phyloP scores from a whole-genome alignment of 1,284 basidiomycete genomes.

The Papiliotrema laurentii region DNA sequence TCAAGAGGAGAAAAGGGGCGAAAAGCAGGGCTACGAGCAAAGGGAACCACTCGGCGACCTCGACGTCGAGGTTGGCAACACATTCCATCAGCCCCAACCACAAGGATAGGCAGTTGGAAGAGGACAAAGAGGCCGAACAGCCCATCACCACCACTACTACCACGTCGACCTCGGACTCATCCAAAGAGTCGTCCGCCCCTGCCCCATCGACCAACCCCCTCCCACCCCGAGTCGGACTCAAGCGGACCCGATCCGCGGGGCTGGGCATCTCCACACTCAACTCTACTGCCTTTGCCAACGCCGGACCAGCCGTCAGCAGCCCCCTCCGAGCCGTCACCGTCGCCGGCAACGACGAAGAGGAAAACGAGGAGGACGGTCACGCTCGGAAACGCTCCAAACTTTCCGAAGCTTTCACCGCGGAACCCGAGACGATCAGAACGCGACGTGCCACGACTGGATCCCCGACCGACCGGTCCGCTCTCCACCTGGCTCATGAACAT shows the following conservation, averaged over 20 bases:
- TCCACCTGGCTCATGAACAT: neutral
- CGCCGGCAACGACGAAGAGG: no score
- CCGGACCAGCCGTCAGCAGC: constrained; percentile 7
- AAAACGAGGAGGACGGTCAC: constrained; percentile 7
- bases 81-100: constrained; percentile 16
- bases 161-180: no score
- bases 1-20: constrained; percentile 11
- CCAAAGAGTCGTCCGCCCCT: constrained; percentile 7
- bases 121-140: constrained; percentile 9
- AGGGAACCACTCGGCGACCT: neutral
- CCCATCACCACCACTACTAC: no score
- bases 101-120: constrained; percentile 3
- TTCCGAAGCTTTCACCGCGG: no score
- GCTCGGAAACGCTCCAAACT: neutral
- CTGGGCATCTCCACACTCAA: constrained; percentile 9
- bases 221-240: constrained; percentile 12
- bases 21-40: neutral
- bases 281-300: constrained; percentile 7
- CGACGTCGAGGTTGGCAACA: no score
- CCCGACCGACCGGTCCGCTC: neutral
- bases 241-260: constrained; percentile 19
- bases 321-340: constrained; percentile 21
- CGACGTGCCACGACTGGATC: constrained; percentile 2
- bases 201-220: constrained; percentile 1
- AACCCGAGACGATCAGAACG: neutral